A percentile compares a stretch with the other conserved stretches of the same genome.
phyloP scores from a whole-genome alignment of 768 basidiomycete genomes.

The Sporobolomyces roseus region DNA sequence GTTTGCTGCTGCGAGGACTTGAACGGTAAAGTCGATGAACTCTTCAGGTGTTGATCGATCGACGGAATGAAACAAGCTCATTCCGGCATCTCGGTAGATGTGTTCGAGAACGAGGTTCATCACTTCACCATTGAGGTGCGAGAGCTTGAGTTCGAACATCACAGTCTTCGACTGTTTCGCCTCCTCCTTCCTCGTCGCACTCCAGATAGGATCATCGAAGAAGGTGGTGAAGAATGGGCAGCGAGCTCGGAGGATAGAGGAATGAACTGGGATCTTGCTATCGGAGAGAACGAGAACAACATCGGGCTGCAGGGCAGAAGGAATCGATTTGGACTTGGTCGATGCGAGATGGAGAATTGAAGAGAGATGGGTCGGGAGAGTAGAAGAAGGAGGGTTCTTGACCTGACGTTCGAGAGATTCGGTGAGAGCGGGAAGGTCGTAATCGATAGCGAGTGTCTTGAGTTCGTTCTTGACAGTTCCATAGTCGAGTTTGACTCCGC shows the following conservation, averaged over 20 bases:
- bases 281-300: conserved; percentile 70
- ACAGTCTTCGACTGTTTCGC: conserved; percentile 58
- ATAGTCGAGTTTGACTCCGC: conserved; percentile 42
- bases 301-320: conserved; percentile 52
- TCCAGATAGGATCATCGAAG: conserved; percentile 81
- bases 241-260: conserved; percentile 71
- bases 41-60: conserved; percentile 69
- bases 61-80: conserved; percentile 66
- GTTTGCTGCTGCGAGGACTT: conserved; percentile 81
- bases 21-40: conserved; percentile 78
- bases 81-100: conserved; percentile 65
- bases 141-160: conserved; percentile 62
- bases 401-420: conserved; percentile 60
- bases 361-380: conserved; percentile 56
- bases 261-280: conserved; percentile 62
- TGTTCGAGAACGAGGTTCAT: conserved; percentile 73
- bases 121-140: conserved; percentile 66
- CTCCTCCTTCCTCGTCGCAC: conserved; percentile 45
- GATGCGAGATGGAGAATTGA: conserved; percentile 55
- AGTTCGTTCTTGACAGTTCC: conserved; percentile 23
- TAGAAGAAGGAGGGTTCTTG: conserved; percentile 57
- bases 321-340: conserved; percentile 3
- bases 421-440: conserved; percentile 55
- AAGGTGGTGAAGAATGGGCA: conserved; percentile 79
- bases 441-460: neutral